Evolutionary conservation across 2,329 filamentous ascomycete species (phyloP), one percentile per base, ranked within the genome.

Genomic region (Colletotrichum simmondsii): DNA sequence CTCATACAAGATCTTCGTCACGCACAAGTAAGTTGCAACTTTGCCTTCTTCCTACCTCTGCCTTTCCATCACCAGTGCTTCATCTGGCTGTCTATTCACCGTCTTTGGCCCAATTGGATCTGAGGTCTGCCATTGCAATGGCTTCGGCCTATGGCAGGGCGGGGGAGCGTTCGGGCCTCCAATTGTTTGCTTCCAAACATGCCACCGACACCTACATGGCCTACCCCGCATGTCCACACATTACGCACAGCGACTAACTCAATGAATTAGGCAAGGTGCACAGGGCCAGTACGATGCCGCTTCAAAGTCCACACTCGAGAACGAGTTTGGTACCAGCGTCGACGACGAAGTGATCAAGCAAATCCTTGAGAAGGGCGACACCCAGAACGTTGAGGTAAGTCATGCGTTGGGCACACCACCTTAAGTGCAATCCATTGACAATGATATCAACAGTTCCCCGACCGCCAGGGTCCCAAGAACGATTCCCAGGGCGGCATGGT

Each of bases 1-100:
- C 71, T 89, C 93, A 8, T 98, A 94, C 88, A 94, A 97, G 88
- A 88, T 99, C 80, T 97, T 98, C 80, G 87, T 93, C 56, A 97
- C 95, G 46, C 94, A 97, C 87, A 93, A 92, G 95, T 98, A 89
- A 86, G 93, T 87, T 60, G 63, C 76, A 72, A 46, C 22, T 28
- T n/a, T 68, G 66, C 56, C 54, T 24, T 66, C 32, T 35, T 35
- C 32, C 32, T 42, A 30, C 61, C 32, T 61, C 42, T 28, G 6
- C 14, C 32, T 59, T 16, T 22, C 52, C 12, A 22, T n/a, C 10
- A 8, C 10, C 22, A 14, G 19, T 22, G 19, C 16, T 11, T 4
- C 19, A 11, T 4, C 2, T 22, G 14, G 7, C 19, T 26, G n/a
- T n/a, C 32, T 6, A 28, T 28, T 30, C 12, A 7, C 14, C 10